Percentiles rank a stretch among this genome's conserved stretches.
Conservation (phyloP, 129 eudicot species). For the Chrysanthemum seticuspe region DNA sequence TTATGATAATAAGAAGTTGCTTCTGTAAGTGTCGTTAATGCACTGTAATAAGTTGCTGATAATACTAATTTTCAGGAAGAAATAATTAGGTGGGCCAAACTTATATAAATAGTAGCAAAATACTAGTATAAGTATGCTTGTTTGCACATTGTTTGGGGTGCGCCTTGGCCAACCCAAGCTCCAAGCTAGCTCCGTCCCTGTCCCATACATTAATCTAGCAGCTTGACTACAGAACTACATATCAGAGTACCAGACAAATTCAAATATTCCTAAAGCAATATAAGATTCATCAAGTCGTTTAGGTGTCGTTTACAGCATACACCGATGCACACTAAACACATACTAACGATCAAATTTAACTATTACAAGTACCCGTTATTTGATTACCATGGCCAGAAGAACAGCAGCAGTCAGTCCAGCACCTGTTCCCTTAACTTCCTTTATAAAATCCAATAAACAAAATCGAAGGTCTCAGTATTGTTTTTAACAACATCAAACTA, state of each 20-base stretch:
- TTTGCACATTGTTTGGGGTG: too few relatives aligned
- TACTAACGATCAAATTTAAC: not conserved
- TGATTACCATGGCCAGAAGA: constrained; percentile 88
- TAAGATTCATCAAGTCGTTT: constrained; percentile 8
- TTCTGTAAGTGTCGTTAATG: too few relatives aligned
- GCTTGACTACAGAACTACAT: constrained; percentile 10
- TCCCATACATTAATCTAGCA: not conserved
- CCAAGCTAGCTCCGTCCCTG: too few relatives aligned
- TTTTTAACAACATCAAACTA: constrained; percentile 6
- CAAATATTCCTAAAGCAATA: not conserved
- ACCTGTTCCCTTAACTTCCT: constrained; percentile 98
- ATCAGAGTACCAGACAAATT: not conserved
- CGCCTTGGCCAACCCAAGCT: too few relatives aligned
- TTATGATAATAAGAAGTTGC: too few relatives aligned
- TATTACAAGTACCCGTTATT: constrained; percentile 15
- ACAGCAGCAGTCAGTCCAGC: constrained; percentile 97
- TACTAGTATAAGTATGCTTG: too few relatives aligned
- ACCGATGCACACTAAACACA: not conserved
- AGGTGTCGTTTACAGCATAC: constrained; percentile 2
- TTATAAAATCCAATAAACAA: constrained; percentile 17
- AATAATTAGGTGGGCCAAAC: too few relatives aligned
- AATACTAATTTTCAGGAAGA: too few relatives aligned
- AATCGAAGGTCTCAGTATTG: constrained; percentile 25
- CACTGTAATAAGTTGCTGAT: too few relatives aligned
- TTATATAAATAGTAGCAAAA: too few relatives aligned